Conservation (phyloP, 306 rosid species). For the Lathyrus oleraceus region DNA sequence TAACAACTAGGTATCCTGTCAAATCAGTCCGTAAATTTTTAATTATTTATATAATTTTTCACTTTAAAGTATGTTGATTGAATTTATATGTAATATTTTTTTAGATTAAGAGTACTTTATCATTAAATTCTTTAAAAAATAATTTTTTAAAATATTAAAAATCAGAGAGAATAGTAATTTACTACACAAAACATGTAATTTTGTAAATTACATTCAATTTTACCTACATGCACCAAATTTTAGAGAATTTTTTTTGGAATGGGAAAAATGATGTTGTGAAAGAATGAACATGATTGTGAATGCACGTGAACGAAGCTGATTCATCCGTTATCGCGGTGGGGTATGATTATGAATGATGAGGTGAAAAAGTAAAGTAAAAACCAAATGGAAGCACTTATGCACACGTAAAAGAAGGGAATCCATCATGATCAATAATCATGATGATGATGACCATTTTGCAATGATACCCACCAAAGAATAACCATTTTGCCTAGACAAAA, state of each 20-base stretch:
- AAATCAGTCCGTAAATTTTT: no score
- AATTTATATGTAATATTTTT: no score
- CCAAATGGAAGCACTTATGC: conserved; percentile 21
- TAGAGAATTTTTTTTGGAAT: neutral
- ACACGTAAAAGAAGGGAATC: conserved; percentile 62
- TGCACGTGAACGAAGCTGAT: neutral
- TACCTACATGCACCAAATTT: no score
- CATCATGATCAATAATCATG: conserved; percentile 23
- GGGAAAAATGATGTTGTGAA: neutral
- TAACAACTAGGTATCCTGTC: no score
- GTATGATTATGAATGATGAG: neutral
- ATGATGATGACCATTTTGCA: conserved; percentile 31
- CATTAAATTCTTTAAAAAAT: no score
- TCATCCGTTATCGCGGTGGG: neutral
- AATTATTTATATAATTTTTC: no score
- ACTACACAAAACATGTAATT: no score
- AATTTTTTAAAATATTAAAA: no score
- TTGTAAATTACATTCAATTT: neutral
- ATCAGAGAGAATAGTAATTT: no score
- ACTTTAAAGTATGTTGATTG: no score
- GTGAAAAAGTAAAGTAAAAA: neutral
- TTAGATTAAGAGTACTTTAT: no score
- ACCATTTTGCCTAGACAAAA: conserved; percentile 31
- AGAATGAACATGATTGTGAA: neutral
- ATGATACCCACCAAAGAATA: conserved; percentile 32